Conservation (phyloP, 1,139 yeast species). For the Geotrichum candidum region DNA sequence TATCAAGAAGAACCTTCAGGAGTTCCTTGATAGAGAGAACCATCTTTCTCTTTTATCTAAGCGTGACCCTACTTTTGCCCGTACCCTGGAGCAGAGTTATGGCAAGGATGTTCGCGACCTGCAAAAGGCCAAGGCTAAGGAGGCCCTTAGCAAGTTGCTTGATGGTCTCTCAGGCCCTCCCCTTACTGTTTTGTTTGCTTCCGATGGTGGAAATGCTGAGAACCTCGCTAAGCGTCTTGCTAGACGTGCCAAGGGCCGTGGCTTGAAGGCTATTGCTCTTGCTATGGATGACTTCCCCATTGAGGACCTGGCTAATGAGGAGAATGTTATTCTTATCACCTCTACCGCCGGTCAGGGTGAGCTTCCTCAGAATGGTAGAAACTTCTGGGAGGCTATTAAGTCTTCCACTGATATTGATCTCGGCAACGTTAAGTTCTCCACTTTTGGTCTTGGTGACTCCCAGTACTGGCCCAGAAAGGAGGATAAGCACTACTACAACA, state of each 20-base stretch:
- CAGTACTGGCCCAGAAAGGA: slow-evolving; percentile 97
- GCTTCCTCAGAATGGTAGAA: slow-evolving; percentile 90
- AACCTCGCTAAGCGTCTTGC: slow-evolving; percentile 73
- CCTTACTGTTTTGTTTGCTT: slow-evolving; percentile 79
- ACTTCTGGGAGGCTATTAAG: slow-evolving; percentile 81
- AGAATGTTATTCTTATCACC: slow-evolving; percentile 71
- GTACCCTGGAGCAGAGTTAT: slow-evolving; percentile 59
- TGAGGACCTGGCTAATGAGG: slow-evolving; percentile 77
- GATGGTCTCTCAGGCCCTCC: slow-evolving; percentile 94
- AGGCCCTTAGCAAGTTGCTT: slow-evolving; percentile 66
- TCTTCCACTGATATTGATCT: slow-evolving; percentile 65
- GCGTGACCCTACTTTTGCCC: slow-evolving; percentile 68
- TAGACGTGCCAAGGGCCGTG: slow-evolving; percentile 80
- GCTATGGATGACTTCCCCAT: slow-evolving; percentile 82
- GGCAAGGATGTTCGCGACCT: slow-evolving; percentile 56
- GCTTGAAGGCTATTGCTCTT: slow-evolving; percentile 67
- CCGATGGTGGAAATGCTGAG: slow-evolving; percentile 94
- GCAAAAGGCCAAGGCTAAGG: slow-evolving; percentile 67
- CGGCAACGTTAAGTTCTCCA: slow-evolving; percentile 61
- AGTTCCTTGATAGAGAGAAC: slow-evolving; percentile 85
- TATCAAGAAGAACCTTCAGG: slow-evolving; percentile 67
- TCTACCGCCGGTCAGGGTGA: slow-evolving; percentile 99
- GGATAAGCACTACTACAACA: slow-evolving; percentile 88
- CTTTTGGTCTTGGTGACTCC: slow-evolving; percentile 91
- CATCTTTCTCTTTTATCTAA: slow-evolving; percentile 69